Percentiles rank a stretch among this genome's conserved stretches.
Conservation (phyloP, 2,329 filamentous ascomycete species). For the Aspergillus sp. region DNA sequence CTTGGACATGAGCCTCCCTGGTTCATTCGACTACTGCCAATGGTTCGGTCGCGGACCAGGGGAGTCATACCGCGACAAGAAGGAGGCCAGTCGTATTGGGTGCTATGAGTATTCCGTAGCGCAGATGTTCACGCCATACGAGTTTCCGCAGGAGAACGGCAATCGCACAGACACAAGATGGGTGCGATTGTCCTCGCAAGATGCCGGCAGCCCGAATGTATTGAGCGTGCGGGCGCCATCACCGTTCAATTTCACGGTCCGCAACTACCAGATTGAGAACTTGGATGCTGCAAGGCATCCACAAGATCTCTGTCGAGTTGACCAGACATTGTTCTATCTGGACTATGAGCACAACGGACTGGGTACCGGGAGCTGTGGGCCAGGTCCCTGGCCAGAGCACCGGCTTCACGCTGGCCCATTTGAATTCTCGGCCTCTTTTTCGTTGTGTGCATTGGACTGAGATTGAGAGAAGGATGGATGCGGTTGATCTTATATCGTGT, state of each 20-base stretch:
- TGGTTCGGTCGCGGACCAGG: constrained; percentile 67
- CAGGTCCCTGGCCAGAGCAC: not conserved
- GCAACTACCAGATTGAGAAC: constrained; percentile 52
- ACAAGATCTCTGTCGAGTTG: constrained; percentile 52
- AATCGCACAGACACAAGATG: constrained; percentile 63
- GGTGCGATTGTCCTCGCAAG: constrained; percentile 38
- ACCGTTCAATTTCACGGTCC: constrained; percentile 56
- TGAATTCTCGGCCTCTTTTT: not conserved
- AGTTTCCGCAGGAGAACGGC: constrained; percentile 67
- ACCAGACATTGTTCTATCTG: constrained; percentile 23
- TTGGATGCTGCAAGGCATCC: constrained; percentile 63
- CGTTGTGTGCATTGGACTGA: not conserved
- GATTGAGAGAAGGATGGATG: too few relatives aligned
- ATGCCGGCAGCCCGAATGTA: constrained; percentile 22
- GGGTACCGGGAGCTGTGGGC: constrained; percentile 20
- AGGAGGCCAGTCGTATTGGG: constrained; percentile 56
- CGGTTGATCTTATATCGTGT: too few relatives aligned
- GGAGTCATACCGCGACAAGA: constrained; percentile 67
- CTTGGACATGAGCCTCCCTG: constrained; percentile 54
- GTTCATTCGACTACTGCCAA: constrained; percentile 46
- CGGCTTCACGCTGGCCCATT: not conserved
- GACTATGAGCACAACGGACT: constrained; percentile 33
- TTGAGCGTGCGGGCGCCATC: constrained; percentile 29
- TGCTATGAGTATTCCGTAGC: constrained; percentile 44
- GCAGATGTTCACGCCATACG: constrained; percentile 59